Evolutionary conservation across 2,329 filamentous ascomycete genomes (phyloP), one percentile per base, ranked within the genome.

Genomic region (Trichoderma afroharzianum): DNA sequence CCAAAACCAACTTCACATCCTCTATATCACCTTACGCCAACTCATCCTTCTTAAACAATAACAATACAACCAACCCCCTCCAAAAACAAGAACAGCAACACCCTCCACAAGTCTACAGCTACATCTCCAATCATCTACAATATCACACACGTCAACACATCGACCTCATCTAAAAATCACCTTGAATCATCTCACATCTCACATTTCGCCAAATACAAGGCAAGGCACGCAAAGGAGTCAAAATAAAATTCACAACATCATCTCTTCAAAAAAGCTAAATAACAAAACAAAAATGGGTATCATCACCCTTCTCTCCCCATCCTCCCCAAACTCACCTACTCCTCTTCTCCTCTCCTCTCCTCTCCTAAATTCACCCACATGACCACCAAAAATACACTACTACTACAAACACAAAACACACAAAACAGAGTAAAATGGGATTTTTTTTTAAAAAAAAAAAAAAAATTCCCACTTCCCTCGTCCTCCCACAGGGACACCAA

Each of bases 201-300:
- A 8, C 33, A 33, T 14, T 5, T 47, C 55, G 12, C 21, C 30
- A 57, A 43, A 58, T 21, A 43, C 55, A n/a, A 6, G 47, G 18
- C 28, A 63, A 66, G 7, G 1, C 18, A 47, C n/a, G 2, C 4
- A 50, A n/a, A n/a, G 1, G 3, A 50, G 4, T 1, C n/a, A 21
- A 50, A 12, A 50, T 21, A n/a, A 50, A 21, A 50, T 3, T 6
- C 18, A 47, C 63, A 28, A 21, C 63, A 36, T 66, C 63, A 66
- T 66, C 30, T 66, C 63, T 66, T 57, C 12, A n/a, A 43, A 43
- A 18, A 43, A 43, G 15, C 39, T 43, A 43, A 43, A 21, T 36
- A 66, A 33, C n/a, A 18, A 32, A 18, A 32, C 18, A 15, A 36
- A 66, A 66, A 66, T 66, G 63, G 63, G 63, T 66, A 66, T 66